A percentile compares a stretch with the other conserved stretches of the same genome.
These are phyloP conservation scores for Paecilomyces variotii DNA, from an alignment of 2,329 filamentous ascomycete species.

Conservation along the genomic window DNA sequence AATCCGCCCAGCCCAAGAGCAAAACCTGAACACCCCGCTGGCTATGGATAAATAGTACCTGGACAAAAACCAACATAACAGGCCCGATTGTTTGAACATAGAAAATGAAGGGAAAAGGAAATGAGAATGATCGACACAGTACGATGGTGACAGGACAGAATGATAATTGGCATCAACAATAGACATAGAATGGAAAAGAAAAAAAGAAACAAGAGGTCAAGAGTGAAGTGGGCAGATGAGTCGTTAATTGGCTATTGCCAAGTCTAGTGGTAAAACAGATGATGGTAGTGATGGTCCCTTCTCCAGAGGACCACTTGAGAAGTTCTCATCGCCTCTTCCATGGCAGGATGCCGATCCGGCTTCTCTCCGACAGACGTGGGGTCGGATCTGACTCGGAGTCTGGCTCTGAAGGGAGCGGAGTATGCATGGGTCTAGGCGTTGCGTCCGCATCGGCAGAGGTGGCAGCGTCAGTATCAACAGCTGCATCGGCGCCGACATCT, in stretches of 20 bases:
- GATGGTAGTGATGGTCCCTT: neutral
- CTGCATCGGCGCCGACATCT: neutral
- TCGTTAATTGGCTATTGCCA: neutral
- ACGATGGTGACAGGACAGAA: neutral
- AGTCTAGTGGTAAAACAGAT: neutral
- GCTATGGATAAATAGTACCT: neutral
- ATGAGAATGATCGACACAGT: neutral
- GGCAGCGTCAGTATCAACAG: slow-evolving; percentile 4
- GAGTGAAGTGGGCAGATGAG: neutral
- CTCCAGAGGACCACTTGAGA: neutral
- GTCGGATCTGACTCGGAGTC: neutral
- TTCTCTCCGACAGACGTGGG: neutral
- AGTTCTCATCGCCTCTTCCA: neutral
- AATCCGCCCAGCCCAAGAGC: neutral
- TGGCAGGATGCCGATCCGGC: neutral
- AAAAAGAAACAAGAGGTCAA: neutral
- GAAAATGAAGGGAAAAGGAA: neutral
- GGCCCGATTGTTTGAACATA: neutral
- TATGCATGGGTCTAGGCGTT: slow-evolving; percentile 7
- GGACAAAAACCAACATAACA: slow-evolving; percentile 5
- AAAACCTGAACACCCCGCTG: neutral
- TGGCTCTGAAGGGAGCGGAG: neutral
- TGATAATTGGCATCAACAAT: neutral
- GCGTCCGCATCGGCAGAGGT: slow-evolving; percentile 3
- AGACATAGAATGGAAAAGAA: slow-evolving; percentile 3